Evolutionary conservation across 352 stramenopile genomes (phyloP), one percentile per base, ranked within the genome.

Genomic region (Pythium phragmiticola): DNA sequence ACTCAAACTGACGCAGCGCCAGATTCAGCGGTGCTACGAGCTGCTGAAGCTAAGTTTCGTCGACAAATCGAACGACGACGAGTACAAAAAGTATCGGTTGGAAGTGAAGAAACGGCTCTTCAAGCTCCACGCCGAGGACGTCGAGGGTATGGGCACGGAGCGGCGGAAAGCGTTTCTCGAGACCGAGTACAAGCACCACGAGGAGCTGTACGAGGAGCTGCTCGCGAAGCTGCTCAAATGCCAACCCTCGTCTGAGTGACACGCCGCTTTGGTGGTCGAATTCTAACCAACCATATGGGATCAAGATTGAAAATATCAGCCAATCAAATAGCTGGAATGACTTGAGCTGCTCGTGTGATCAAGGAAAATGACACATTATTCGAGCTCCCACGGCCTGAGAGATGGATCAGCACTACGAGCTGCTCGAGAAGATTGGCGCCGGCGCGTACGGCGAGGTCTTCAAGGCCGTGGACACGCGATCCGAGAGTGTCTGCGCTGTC

Each of bases 31-130:
- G 3, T 92, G 86, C 69, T 95, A 92, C 69, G 87, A 94, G 62
- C 58, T 82, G 21, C 68, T 89, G 13, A 92, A 94, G 59, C 60
- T 90, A 54, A 52, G 72, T 8, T 82, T 86, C 33, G 58, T 94
- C 14, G 68, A 87, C 61, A 58, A 63, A 7, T 64, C 23, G 17
- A 74, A 95, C 69, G 77, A 85, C 11, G 64, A 65, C 21, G 67
- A 78, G 56, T 70, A 60, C 70, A 93, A 88, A 58, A 80, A 78
- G 39, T 95, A 76, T 67, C 81, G 84, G 0, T 65, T 94, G 4
- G 83, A 95, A 67, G 78, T 95, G 45, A 95, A 95, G 69, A 87
- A 87, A 66, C 84, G 87, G 28, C 78, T 95, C 45, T 84, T 87
- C 58, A 82, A 74, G 54, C 60, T 80, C 34, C 76, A 92, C 51